These are phyloP conservation scores for Daldinia sp. DNA, from an alignment of 2,329 filamentous ascomycete species.

Conservation along the genomic window DNA sequence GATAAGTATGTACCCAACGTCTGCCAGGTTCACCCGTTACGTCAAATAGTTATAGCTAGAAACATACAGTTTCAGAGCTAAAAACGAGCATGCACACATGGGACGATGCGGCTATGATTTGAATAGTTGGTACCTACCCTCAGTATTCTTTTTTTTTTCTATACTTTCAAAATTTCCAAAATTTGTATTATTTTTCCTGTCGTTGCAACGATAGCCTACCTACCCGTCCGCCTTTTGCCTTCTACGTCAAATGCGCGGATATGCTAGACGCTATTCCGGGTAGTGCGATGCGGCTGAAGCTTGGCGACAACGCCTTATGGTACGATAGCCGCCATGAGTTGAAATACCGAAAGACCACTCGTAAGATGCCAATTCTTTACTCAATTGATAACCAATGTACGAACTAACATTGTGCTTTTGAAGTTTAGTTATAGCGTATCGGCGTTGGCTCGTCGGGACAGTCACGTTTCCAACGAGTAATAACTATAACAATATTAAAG, in stretches of 20 bases:
- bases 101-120: too few relatives aligned
- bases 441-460: not conserved
- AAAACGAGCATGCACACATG: not conserved
- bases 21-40: too few relatives aligned
- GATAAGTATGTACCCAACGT: too few relatives aligned
- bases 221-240: too few relatives aligned
- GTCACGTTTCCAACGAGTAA: not conserved
- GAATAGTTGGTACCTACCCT: too few relatives aligned
- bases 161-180: too few relatives aligned
- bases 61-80: not conserved
- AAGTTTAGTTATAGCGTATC: not conserved
- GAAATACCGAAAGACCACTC: not conserved
- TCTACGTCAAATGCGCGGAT: not conserved
- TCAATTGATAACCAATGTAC: not conserved
- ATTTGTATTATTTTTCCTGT: too few relatives aligned
- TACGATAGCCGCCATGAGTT: not conserved
- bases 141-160: too few relatives aligned
- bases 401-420: not conserved
- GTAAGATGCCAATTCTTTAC: not conserved
- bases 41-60: too few relatives aligned
- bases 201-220: too few relatives aligned
- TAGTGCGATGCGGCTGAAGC: not conserved
- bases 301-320: not conserved
- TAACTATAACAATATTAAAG: not conserved
- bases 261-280: not conserved